A percentile compares a stretch with the other conserved stretches of the same genome.
phyloP scores from a whole-genome alignment of 2,329 filamentous ascomycete species.

The Fusarium cicatricum region DNA sequence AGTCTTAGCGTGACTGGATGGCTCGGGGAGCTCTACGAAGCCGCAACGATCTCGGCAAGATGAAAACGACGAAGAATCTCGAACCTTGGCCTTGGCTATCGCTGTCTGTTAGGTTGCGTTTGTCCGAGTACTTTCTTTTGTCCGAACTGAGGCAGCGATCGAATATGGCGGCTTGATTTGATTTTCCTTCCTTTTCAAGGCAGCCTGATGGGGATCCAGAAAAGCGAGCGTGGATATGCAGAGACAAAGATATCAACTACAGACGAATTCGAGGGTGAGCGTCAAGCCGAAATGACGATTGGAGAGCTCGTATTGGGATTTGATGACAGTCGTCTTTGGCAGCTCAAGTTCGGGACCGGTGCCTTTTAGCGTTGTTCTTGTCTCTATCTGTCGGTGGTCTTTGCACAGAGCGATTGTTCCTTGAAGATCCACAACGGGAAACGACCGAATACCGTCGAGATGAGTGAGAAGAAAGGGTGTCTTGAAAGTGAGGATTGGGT shows the following conservation, averaged over 20 bases:
- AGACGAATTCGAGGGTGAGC: constrained; percentile 27
- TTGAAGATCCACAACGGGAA: constrained; percentile 28
- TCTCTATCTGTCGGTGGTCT: constrained; percentile 27
- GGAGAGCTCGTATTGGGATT: constrained; percentile 22
- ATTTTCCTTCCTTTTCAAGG: constrained; percentile 29
- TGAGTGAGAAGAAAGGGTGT: constrained; percentile 49
- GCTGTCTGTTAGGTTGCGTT: constrained; percentile 15
- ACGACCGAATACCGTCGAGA: constrained; percentile 34
- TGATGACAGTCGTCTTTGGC: constrained; percentile 21
- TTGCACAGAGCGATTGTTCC: constrained; percentile 32
- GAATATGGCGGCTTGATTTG: constrained; percentile 42
- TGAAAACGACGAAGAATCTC: constrained; percentile 20
- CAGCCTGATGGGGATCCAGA: constrained; percentile 22
- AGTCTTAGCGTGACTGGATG: constrained; percentile 24
- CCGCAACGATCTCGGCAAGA: constrained; percentile 20
- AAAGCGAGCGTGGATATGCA: constrained; percentile 48
- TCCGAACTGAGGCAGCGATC: constrained; percentile 47
- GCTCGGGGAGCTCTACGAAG: constrained; percentile 35
- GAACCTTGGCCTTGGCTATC: constrained; percentile 10
- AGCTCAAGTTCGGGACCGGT: constrained; percentile 13
- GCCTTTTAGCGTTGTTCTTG: constrained; percentile 25
- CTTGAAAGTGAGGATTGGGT: constrained; percentile 16
- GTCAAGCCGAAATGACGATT: constrained; percentile 17
- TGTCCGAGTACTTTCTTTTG: constrained; percentile 20
- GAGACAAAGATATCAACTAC: constrained; percentile 35